Percentiles rank a stretch among this genome's conserved stretches.
Conservation (phyloP, 2,329 filamentous ascomycete species). For the Diaporthe nobilis region DNA sequence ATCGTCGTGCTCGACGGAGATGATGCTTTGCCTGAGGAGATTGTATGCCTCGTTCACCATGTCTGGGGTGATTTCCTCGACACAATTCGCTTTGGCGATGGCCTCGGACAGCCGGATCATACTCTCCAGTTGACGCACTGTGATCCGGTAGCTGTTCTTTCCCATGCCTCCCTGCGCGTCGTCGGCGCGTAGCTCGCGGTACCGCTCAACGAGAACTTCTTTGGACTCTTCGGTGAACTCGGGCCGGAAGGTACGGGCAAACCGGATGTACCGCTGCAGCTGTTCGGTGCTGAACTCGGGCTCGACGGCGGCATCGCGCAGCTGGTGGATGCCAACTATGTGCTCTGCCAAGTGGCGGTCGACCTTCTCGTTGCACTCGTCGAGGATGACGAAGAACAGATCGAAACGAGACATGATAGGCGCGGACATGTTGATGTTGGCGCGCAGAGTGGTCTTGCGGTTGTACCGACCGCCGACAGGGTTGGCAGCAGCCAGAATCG, state of each 20-base stretch:
- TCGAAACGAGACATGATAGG: constrained; percentile 99
- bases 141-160: constrained; percentile 96
- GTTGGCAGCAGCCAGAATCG: constrained; percentile 95
- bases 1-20: constrained; percentile 97
- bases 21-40: constrained; percentile 92
- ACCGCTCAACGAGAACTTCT: constrained; percentile 87
- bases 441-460: constrained; percentile 90
- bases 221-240: constrained; percentile 92
- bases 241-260: constrained; percentile 93
- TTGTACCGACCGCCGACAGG: constrained; percentile 98
- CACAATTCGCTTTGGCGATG: constrained; percentile 98
- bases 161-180: constrained; percentile 95
- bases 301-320: constrained; percentile 90
- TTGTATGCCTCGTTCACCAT: constrained; percentile 96
- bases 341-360: constrained; percentile 94
- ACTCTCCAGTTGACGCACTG: constrained; percentile 93
- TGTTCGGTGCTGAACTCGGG: constrained; percentile 98
- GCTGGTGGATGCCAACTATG: constrained; percentile 93
- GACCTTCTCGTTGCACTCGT: constrained; percentile 93
- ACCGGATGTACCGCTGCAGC: constrained; percentile 96
- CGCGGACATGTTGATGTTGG: constrained; percentile 98
- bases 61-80: constrained; percentile 85
- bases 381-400: constrained; percentile 96
- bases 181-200: constrained; percentile 94
- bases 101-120: constrained; percentile 96